phyloP scores from a whole-genome alignment of 768 basidiomycete species.

The Postia placenta region DNA sequence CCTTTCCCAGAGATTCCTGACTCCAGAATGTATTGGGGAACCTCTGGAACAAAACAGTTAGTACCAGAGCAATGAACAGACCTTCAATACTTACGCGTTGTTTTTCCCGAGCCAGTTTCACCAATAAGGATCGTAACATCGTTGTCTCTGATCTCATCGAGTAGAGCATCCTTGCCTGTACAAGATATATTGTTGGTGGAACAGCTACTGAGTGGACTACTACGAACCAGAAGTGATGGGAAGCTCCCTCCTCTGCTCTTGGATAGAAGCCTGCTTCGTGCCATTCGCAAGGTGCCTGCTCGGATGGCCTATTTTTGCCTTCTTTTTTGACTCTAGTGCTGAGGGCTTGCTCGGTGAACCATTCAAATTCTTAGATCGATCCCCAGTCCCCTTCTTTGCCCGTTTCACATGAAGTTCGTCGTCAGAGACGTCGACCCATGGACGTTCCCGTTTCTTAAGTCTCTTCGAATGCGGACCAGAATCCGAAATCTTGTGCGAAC shows the following conservation, averaged over 20 bases:
- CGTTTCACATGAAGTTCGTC: slow-evolving; percentile 20
- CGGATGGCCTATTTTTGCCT: slow-evolving; percentile 1
- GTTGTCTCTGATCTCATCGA: slow-evolving; percentile 67
- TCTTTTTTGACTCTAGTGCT: slow-evolving; percentile 1
- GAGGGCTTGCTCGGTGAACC: not conserved
- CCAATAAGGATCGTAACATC: slow-evolving; percentile 88
- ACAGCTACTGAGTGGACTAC: too few relatives aligned
- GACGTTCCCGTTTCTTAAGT: slow-evolving; percentile 15
- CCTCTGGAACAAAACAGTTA: slow-evolving; percentile 47
- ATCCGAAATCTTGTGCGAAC: slow-evolving; percentile 1
- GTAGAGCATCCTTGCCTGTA: slow-evolving; percentile 68
- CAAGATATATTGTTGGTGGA: too few relatives aligned
- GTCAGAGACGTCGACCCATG: slow-evolving; percentile 24
- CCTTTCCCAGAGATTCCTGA: slow-evolving; percentile 65
- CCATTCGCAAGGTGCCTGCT: slow-evolving; percentile 6
- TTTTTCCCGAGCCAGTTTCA: slow-evolving; percentile 98
- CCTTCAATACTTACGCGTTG: slow-evolving; percentile 95
- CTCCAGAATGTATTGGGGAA: slow-evolving; percentile 93
- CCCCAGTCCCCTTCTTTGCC: slow-evolving; percentile 1
- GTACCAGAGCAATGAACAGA: slow-evolving; percentile 16
- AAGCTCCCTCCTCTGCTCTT: slow-evolving; percentile 62
- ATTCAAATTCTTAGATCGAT: not conserved
- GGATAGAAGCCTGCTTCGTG: slow-evolving; percentile 26
- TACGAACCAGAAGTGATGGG: slow-evolving; percentile 72
- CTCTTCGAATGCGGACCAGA: slow-evolving; percentile 7